A percentile compares a stretch with the other conserved stretches of the same genome.
Evolutionary conservation across 305 asterid species (phyloP).

Genomic region (Fraxinus dipetala): DNA sequence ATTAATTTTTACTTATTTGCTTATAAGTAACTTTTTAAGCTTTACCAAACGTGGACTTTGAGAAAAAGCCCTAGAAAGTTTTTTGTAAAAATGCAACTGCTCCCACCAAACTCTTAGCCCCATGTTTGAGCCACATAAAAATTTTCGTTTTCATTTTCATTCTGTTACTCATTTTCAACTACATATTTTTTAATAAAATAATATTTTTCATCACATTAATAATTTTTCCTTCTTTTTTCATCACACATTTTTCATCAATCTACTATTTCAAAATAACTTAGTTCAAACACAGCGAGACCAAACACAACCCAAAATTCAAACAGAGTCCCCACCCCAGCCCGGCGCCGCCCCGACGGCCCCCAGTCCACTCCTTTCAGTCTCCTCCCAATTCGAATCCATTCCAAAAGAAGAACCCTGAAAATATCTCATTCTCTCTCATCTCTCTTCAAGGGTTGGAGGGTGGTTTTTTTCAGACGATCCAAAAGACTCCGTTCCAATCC

Average conservation of each 20-base stretch:
- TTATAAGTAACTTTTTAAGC: neutral
- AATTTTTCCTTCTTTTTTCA: too few species aligned
- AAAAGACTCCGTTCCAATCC: slow-evolving; percentile 40
- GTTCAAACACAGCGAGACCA: too few species aligned
- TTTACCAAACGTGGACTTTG: neutral
- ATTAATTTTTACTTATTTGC: neutral
- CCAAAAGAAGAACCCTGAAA: slow-evolving; percentile 13
- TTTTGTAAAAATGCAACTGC: neutral
- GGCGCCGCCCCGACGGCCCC: neutral
- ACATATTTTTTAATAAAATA: too few species aligned
- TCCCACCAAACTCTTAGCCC: neutral
- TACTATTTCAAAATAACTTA: too few species aligned
- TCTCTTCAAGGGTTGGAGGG: neutral
- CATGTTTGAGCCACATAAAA: too few species aligned
- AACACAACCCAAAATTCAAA: neutral
- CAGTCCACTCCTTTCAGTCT: neutral
- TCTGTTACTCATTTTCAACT: too few species aligned
- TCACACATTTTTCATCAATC: too few species aligned
- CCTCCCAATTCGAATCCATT: neutral
- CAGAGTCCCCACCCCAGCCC: neutral
- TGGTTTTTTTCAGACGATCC: slow-evolving; percentile 34
- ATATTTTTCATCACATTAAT: too few species aligned
- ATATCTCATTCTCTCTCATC: slow-evolving; percentile 20
- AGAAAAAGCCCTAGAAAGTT: neutral
- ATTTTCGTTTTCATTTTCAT: too few species aligned